A percentile compares a stretch with the other conserved stretches of the same genome.
Evolutionary conservation across 257 asterid species (phyloP).

Genomic region (Nicotiana undulata): DNA sequence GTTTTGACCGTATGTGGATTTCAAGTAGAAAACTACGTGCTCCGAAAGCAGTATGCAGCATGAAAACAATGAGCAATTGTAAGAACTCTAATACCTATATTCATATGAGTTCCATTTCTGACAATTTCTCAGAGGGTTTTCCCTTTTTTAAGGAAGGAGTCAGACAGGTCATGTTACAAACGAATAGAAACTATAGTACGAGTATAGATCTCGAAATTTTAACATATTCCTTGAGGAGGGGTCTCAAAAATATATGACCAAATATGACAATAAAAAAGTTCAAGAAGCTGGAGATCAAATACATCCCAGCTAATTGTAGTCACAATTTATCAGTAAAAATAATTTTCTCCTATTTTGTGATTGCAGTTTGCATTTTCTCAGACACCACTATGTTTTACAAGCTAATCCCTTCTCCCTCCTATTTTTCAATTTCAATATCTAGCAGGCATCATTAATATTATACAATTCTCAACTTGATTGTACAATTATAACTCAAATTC

Average conservation of each 20-base stretch:
- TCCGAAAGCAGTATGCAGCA: neutral
- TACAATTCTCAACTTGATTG: neutral
- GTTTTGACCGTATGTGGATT: neutral
- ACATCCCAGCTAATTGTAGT: no score
- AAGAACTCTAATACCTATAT: neutral
- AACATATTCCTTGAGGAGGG: no score
- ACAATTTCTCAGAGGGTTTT: neutral
- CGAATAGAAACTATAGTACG: neutral
- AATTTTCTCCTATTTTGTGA: no score
- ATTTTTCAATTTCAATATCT: no score
- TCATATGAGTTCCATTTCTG: neutral
- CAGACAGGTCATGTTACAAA: neutral
- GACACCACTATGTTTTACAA: no score
- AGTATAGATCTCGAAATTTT: no score
- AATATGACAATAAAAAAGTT: no score
- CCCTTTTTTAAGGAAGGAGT: neutral
- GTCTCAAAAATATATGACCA: no score
- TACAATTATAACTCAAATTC: neutral
- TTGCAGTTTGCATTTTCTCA: neutral
- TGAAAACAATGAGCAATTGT: neutral
- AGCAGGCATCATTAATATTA: neutral
- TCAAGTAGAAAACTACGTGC: slow-evolving; percentile 3
- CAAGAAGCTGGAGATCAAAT: no score
- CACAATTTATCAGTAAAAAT: no score
- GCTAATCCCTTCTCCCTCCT: no score